Base-by-base conservation (phyloP, 2,329 filamentous ascomycete species). In the Pleoardoris graminearum region DNA sequence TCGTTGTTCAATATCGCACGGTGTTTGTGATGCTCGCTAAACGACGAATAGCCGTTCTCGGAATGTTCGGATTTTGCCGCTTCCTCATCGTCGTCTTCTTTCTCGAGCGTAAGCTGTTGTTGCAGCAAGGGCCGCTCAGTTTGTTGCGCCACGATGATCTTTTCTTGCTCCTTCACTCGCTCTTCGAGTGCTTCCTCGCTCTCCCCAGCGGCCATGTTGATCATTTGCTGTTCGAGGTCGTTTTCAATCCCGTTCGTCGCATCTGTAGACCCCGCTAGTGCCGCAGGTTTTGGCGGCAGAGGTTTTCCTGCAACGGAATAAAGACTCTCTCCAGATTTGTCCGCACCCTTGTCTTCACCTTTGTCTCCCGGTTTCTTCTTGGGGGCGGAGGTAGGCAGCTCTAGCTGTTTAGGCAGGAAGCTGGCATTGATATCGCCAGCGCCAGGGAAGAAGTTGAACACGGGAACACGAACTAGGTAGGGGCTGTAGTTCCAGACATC, bases 391-490 rank as follows among this genome's bases (percentile, higher is more conserved):
- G 63, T 66, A 6, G 71, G 61, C 19, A 74, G 55, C 53, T 73
- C 72, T 41, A 71, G 67, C 48, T 84, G 85, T 73, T 96, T 96
- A 0, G 94, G 94, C 47, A 99, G 75, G 69, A 97, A 99, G 69
- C 90, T 96, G 11, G 93, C 95, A 77, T 99, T 99, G 79, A 99
- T 99, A 73, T 99, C 94, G 57, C 94, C 94, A 58, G 97, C 96
- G 14, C 94, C 94, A 51, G 95, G 90, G 77, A 97, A 99, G 75
- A 99, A 99, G 72, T 97, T 93, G 72, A 96, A 99, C 0, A 93
- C 91, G 1, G 87, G 86, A 29, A 99, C 94, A 71, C 96, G 96
- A 76, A 99, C 91, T 30, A 99, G 82, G 66, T 99, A 97, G 4
- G 89, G 84, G 62, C 89, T 88, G 81, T 96, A 97, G 61, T 87